Base-by-base conservation (phyloP, 1,139 yeast genomes). In the Geotrichum aggregatum region DNA sequence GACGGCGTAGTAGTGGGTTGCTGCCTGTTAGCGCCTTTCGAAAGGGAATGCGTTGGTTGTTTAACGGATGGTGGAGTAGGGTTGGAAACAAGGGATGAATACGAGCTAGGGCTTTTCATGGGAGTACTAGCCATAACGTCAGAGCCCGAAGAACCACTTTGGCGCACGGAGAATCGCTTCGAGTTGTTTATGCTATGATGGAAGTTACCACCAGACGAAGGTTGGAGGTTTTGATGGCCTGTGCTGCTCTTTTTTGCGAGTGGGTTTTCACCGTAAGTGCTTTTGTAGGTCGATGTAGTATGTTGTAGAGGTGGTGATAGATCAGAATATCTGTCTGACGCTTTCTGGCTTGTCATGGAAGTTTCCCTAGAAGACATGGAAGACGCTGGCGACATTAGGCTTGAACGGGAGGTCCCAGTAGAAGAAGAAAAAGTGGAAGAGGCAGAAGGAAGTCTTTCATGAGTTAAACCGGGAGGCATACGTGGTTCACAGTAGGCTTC, bases 31-130 rank as follows among this genome's bases (percentile, higher is more conserved):
- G 30, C 30, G 24, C 36, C n/a, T 3, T 14, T 42, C 36, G 30
- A 30, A 11, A 42, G 36, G 10, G 45, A 14, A 28, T 5, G 28
- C 28, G n/a, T n/a, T n/a, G 5, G 28, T 24, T 24, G 28, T 42
- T 42, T 11, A 36, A 28, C 18, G 2, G 45, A 7, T 2, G 45
- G 45, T 5, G 45, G 45, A 42, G 45, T 42, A 11, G 45, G 36
- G 33, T 42, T 42, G 13, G 45, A 28, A 14, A 28, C 24, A 14
- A 30, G 35, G 7, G 45, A 26, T 13, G 45, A 42, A 18, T 42
- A 42, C 6, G 45, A 30, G 3, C 14, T 4, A 11, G 8, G 14
- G 36, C 18, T 40, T 40, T 40, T 42, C 33, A n/a, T 30, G n/a
- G 45, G 11, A 16, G 33, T 35, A 7, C 35, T 30, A n/a, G 5